Conservation (phyloP, 163 green algal species). For the Scenedesmus sp. region DNA sequence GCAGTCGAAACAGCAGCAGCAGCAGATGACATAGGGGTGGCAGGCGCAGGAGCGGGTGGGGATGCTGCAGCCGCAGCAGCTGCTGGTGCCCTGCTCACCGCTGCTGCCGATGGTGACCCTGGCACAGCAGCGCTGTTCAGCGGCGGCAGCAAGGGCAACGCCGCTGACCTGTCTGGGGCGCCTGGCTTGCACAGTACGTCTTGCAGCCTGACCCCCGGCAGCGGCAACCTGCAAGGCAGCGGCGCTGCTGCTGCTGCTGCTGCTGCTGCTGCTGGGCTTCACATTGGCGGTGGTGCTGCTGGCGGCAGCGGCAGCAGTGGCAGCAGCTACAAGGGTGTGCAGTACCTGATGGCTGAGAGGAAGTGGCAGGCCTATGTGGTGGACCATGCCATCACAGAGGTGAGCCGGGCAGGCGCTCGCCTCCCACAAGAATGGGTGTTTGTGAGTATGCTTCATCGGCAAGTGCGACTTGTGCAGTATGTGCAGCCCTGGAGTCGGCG, state of each 20-base stretch:
- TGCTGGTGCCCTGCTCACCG: not conserved
- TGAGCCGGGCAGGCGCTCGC: not conserved
- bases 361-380: constrained; percentile 44
- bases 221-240: not conserved
- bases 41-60: not conserved
- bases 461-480: no score
- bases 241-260: not conserved
- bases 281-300: not conserved
- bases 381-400: not conserved
- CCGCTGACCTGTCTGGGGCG: not conserved
- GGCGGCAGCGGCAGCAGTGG: not conserved
- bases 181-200: not conserved
- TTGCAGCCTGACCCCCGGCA: not conserved
- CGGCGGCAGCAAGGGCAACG: not conserved
- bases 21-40: not conserved
- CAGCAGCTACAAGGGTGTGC: constrained; percentile 41
- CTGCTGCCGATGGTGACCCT: not conserved
- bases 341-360: constrained; percentile 5
- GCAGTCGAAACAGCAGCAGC: not conserved
- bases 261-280: not conserved
- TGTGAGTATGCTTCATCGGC: no score
- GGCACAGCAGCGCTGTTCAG: not conserved
- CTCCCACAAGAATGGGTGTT: no score
- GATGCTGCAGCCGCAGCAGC: not conserved
- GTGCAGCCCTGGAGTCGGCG: no score